Evolutionary conservation across 306 rosid genomes (phyloP).

Genomic region (Leucaena leucocephala): DNA sequence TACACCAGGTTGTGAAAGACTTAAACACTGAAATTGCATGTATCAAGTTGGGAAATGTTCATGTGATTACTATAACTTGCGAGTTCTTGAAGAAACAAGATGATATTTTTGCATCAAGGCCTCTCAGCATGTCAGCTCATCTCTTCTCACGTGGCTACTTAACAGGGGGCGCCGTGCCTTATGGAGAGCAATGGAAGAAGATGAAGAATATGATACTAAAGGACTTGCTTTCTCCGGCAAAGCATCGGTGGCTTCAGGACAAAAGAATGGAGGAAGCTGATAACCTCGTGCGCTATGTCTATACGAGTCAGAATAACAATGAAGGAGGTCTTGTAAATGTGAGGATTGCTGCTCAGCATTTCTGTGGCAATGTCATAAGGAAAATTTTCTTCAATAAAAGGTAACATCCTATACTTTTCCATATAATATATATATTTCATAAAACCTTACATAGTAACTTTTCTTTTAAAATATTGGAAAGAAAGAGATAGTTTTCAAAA

Average conservation of each 20-base stretch:
- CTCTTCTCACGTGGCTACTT: neutral
- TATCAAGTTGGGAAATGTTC: neutral
- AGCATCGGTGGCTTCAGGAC: conserved; percentile 25
- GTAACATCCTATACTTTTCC: neutral
- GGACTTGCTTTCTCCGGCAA: neutral
- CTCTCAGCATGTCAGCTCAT: neutral
- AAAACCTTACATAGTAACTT: no score
- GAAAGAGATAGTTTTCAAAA: no score
- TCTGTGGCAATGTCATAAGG: conserved; percentile 23
- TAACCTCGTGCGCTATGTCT: conserved; percentile 31
- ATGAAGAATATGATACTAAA: neutral
- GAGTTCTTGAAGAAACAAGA: neutral
- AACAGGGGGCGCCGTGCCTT: neutral
- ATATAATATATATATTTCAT: no score
- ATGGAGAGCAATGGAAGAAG: neutral
- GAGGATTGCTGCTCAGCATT: conserved; percentile 35
- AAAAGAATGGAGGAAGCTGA: conserved; percentile 48
- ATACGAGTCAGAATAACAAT: neutral
- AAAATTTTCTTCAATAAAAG: conserved; percentile 37
- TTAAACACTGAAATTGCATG: neutral
- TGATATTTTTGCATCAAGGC: neutral
- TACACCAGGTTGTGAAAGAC: neutral
- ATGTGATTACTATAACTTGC: neutral
- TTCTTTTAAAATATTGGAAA: neutral
- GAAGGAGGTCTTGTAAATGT: conserved; percentile 27